phyloP scores from a whole-genome alignment of 306 rosid species.

The Morella rubra region DNA sequence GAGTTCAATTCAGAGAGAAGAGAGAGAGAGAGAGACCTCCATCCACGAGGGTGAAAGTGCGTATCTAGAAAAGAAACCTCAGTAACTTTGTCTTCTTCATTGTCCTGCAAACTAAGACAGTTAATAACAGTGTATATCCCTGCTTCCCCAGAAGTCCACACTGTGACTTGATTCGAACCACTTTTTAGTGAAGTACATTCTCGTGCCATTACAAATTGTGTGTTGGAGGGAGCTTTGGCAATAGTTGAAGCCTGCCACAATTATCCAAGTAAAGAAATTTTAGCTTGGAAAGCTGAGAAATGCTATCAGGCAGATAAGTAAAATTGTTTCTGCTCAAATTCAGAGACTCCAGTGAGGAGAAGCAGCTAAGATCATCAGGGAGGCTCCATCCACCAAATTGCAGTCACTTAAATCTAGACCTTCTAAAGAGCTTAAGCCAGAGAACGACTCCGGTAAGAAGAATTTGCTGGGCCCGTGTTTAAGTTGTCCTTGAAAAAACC shows the following conservation, averaged over 20 bases:
- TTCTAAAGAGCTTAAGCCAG: neutral
- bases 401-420: slow-evolving; percentile 19
- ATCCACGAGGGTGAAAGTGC: neutral
- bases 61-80: neutral
- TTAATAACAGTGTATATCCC: neutral
- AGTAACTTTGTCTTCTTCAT: neutral
- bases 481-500: too few relatives aligned
- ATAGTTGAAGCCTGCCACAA: neutral
- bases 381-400: slow-evolving; percentile 16
- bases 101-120: neutral
- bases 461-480: too few relatives aligned
- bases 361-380: neutral
- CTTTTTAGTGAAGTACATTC: slow-evolving; percentile 1
- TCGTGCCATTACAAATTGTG: neutral
- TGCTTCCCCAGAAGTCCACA: neutral
- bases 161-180: neutral
- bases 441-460: neutral
- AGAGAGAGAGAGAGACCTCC: neutral
- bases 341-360: slow-evolving; percentile 18
- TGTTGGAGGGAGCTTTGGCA: slow-evolving; percentile 6
- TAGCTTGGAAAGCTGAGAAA: slow-evolving; percentile 25
- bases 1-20: too few relatives aligned
- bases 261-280: neutral
- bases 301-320: neutral
- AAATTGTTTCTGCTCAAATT: slow-evolving; percentile 22